Evolutionary conservation across 345 rosid species (phyloP).

Genomic region (Melaleuca alternifolia): DNA sequence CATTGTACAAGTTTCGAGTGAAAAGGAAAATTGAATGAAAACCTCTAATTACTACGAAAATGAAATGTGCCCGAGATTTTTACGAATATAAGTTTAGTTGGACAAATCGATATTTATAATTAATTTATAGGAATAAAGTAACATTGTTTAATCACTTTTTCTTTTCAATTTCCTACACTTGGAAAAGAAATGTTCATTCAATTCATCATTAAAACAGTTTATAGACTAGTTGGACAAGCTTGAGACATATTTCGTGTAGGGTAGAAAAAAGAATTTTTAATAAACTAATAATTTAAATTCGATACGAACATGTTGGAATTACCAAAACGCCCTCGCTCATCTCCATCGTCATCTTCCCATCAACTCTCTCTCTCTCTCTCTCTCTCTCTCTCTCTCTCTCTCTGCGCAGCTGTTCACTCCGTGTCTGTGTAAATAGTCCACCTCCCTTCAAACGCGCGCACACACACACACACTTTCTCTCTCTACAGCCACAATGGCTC

Average conservation of each 20-base stretch:
- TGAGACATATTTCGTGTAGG: background rate
- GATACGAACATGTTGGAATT: background rate
- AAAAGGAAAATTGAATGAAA: background rate
- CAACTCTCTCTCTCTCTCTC: background rate
- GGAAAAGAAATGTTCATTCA: background rate
- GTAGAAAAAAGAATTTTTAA: background rate
- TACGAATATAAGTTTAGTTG: background rate
- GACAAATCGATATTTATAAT: background rate
- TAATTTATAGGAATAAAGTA: background rate
- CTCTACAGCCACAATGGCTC: slow-evolving; percentile 51
- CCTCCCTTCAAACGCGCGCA: background rate
- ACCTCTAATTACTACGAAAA: background rate
- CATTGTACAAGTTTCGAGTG: fast-evolving
- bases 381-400: background rate
- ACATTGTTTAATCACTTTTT: background rate
- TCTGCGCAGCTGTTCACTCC: background rate
- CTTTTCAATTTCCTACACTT: background rate
- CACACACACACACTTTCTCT: background rate
- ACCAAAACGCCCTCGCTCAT: background rate
- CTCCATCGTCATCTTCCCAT: background rate
- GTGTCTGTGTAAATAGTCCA: slow-evolving; percentile 1
- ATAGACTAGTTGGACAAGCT: background rate
- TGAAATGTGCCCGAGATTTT: background rate
- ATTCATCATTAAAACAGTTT: background rate
- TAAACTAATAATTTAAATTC: background rate